Percentiles rank a stretch among this genome's conserved stretches.
These are phyloP conservation scores for Nepenthes alata DNA, from an alignment of 179 eudicot species.

Conservation along the genomic window DNA sequence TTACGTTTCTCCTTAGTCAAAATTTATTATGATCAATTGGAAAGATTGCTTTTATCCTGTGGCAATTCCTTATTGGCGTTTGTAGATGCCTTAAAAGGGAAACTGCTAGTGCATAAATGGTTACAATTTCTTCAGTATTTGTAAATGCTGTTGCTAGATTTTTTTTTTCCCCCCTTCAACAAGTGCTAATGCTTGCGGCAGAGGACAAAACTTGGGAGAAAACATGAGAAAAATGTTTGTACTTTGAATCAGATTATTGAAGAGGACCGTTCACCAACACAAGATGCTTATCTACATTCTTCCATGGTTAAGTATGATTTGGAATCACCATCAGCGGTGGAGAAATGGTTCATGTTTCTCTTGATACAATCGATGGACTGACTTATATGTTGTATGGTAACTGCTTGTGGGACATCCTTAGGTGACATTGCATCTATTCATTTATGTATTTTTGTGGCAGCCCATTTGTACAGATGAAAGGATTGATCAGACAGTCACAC, in stretches of 20 bases:
- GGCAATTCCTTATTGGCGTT: too few relatives aligned
- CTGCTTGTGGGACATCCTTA: too few relatives aligned
- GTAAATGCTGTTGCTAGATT: too few relatives aligned
- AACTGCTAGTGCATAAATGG: too few relatives aligned
- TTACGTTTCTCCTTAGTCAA: too few relatives aligned
- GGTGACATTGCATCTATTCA: too few relatives aligned
- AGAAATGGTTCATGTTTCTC: slow-evolving; percentile 77
- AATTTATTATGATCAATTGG: too few relatives aligned
- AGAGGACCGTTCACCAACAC: slow-evolving; percentile 28
- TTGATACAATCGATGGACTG: slow-evolving; percentile 73
- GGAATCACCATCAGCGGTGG: slow-evolving; percentile 19
- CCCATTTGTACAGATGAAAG: too few relatives aligned
- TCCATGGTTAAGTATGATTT: slow-evolving; percentile 26
- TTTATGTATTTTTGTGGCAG: too few relatives aligned
- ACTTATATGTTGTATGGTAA: slow-evolving; percentile 35
- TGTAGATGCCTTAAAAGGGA: too few relatives aligned
- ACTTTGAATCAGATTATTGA: slow-evolving; percentile 33
- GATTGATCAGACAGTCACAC: too few relatives aligned
- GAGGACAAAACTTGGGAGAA: slow-evolving; percentile 47
- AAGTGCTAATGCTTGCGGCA: slow-evolving; percentile 19
- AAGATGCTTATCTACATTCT: slow-evolving; percentile 10
- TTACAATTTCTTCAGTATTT: neutral
- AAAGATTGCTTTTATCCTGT: too few relatives aligned
- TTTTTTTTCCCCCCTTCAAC: neutral
- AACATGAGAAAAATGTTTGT: slow-evolving; percentile 35